Conservation (phyloP, 192 early-diverging fungal genomes). For the Spizellomyces sp. region DNA sequence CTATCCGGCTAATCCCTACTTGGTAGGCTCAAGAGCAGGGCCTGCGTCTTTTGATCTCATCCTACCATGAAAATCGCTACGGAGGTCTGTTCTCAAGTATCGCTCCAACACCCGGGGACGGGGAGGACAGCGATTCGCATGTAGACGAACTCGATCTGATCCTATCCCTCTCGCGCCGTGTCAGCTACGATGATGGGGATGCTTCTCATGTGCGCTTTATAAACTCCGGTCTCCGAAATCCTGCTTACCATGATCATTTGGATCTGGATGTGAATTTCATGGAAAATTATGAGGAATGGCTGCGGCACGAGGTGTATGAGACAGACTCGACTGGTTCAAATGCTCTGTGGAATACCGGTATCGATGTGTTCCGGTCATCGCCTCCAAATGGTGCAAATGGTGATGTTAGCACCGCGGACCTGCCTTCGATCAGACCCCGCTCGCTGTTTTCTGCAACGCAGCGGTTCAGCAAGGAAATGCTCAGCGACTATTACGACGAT, state of each 20-base stretch:
- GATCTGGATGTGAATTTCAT: conserved; percentile 60
- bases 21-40: conserved; percentile 67
- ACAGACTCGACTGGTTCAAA: background rate
- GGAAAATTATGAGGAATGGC: conserved; percentile 70
- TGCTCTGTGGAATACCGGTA: background rate
- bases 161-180: conserved; percentile 27
- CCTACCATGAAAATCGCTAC: conserved; percentile 61
- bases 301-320: conserved; percentile 33
- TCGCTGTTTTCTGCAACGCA: conserved; percentile 30
- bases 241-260: conserved; percentile 37
- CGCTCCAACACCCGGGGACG: background rate
- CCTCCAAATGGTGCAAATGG: conserved; percentile 1
- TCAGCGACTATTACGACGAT: conserved; percentile 30
- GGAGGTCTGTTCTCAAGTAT: conserved; percentile 24
- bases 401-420: too few relatives aligned
- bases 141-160: conserved; percentile 36
- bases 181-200: background rate
- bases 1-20: too few relatives aligned
- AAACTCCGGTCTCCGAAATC: conserved; percentile 11
- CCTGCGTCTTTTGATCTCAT: conserved; percentile 60
- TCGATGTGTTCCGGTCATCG: background rate
- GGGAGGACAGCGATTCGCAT: conserved; percentile 13
- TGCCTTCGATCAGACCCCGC: background rate
- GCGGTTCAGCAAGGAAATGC: conserved; percentile 32
- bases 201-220: background rate